phyloP scores from a whole-genome alignment of 805 yeast species.

The Monosporozyma yasuniensis region DNA sequence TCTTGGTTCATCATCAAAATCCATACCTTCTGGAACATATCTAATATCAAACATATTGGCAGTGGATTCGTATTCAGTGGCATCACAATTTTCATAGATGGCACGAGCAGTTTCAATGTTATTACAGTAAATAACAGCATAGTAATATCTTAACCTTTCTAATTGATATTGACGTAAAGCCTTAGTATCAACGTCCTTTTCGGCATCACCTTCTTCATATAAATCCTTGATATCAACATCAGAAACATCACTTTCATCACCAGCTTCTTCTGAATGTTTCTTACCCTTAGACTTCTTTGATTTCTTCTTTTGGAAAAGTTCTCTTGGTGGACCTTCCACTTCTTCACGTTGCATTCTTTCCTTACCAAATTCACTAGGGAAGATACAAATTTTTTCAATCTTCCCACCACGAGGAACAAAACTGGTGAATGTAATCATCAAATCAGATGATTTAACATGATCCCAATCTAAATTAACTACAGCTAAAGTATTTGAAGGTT shows the following conservation, averaged over 20 bases:
- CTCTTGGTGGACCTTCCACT: conserved; percentile 84
- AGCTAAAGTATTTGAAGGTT: conserved; percentile 74
- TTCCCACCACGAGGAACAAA: conserved; percentile 73
- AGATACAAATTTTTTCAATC: conserved; percentile 60
- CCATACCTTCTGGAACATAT: conserved; percentile 89
- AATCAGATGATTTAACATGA: conserved; percentile 74
- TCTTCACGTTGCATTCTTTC: conserved; percentile 86
- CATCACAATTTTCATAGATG: conserved; percentile 84
- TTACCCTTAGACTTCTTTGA: conserved; percentile 29
- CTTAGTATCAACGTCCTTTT: conserved; percentile 73
- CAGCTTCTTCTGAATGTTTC: conserved; percentile 23
- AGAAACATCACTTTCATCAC: conserved; percentile 39
- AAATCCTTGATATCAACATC: conserved; percentile 61
- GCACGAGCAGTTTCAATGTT: conserved; percentile 56
- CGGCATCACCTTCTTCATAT: conserved; percentile 74
- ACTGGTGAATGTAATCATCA: conserved; percentile 80
- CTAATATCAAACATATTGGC: conserved; percentile 90
- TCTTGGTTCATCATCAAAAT: conserved; percentile 66
- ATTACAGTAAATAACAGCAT: conserved; percentile 84
- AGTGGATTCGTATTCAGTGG: conserved; percentile 90
- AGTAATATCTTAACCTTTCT: conserved; percentile 85
- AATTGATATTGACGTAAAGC: conserved; percentile 83
- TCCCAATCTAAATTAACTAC: conserved; percentile 98
- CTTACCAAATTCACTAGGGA: conserved; percentile 89
- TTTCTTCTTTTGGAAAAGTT: conserved; percentile 51